phyloP scores from a whole-genome alignment of 495 filamentous ascomycete genomes.

The Coniosporium apollinis region DNA sequence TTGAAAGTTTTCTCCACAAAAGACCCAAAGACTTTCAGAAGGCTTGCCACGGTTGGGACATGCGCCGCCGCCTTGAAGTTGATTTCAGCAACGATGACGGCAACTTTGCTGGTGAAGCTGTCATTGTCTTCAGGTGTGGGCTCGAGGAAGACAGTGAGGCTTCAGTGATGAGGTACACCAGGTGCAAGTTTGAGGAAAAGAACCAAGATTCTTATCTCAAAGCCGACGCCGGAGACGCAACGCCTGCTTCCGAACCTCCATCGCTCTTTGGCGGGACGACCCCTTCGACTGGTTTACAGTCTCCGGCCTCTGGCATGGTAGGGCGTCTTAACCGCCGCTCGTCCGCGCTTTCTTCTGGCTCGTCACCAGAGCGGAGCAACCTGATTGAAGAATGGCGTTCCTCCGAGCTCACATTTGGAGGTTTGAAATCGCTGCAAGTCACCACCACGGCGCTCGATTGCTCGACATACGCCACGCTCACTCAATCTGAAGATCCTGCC shows the following conservation, averaged over 20 bases:
- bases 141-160: constrained; percentile 36
- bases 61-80: constrained; percentile 69
- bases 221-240: too few species aligned
- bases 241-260: constrained; percentile 12
- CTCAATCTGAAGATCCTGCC: constrained; percentile 60
- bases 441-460: constrained; percentile 59
- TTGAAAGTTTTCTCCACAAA: constrained; percentile 56
- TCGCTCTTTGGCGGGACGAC: constrained; percentile 26
- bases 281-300: too few species aligned
- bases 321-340: too few species aligned
- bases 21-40: constrained; percentile 66
- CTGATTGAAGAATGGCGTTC: constrained; percentile 42
- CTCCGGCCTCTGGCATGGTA: too few species aligned
- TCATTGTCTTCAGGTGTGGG: constrained; percentile 60
- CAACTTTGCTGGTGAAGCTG: constrained; percentile 49
- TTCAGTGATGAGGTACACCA: constrained; percentile 34
- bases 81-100: constrained; percentile 78
- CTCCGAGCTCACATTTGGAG: constrained; percentile 39
- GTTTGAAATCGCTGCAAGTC: constrained; percentile 37
- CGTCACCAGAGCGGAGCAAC: too few species aligned
- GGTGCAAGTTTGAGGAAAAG: constrained; percentile 22
- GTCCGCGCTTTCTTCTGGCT: too few species aligned
- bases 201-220: too few species aligned
- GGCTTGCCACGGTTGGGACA: constrained; percentile 76
- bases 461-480: constrained; percentile 53